Conservation (phyloP, 169 alveolate species). For the Eimeria necatrix region DNA sequence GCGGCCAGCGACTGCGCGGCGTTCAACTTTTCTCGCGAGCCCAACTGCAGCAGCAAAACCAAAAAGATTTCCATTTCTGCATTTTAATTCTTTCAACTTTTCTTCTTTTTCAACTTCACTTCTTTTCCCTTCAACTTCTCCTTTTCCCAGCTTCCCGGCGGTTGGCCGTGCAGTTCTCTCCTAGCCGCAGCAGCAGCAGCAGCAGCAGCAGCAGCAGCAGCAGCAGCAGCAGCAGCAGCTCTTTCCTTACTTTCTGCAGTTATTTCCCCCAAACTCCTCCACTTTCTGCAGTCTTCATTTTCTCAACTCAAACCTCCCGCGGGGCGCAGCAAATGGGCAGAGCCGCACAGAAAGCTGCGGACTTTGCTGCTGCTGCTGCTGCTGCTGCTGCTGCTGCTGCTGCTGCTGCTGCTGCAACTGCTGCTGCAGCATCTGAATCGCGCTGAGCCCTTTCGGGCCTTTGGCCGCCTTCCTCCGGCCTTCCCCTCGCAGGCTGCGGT, state of each 20-base stretch:
- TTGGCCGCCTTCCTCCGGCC: neutral
- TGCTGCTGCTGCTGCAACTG: neutral
- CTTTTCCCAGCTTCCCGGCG: neutral
- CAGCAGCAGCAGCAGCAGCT: slow-evolving; percentile 1
- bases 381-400: neutral
- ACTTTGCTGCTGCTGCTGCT: neutral
- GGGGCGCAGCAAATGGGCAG: neutral
- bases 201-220: slow-evolving; percentile 1
- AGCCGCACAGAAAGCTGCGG: neutral
- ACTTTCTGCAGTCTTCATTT: neutral
- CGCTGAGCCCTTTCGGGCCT: too few relatives aligned
- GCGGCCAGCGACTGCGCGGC: neutral
- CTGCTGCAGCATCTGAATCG: neutral
- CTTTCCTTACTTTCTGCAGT: neutral
- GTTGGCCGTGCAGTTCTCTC: too few relatives aligned
- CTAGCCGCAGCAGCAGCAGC: neutral
- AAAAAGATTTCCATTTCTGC: too few relatives aligned
- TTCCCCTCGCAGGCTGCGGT: neutral
- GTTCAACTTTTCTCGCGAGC: neutral
- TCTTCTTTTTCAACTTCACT: neutral
- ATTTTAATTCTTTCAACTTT: neutral
- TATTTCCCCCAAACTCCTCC: neutral
- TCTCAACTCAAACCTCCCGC: neutral
- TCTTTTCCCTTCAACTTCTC: neutral
- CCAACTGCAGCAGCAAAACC: neutral